phyloP scores from a whole-genome alignment of 257 asterid species.

The Ligustrum vulgare region DNA sequence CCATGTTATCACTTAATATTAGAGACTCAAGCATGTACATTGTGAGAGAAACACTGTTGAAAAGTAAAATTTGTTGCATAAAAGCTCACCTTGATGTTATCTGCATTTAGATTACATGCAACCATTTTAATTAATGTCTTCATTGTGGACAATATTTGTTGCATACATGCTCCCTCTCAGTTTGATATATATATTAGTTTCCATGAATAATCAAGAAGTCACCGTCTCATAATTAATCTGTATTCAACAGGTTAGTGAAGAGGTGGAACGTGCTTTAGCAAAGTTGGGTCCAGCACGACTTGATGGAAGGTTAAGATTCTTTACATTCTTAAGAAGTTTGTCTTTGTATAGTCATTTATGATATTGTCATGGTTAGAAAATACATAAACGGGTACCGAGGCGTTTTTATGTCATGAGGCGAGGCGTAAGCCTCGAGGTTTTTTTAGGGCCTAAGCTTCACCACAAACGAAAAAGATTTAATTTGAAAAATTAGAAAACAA shows the following conservation, averaged over 20 bases:
- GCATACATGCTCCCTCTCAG: neutral
- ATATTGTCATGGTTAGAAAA: neutral
- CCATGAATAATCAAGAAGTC: neutral
- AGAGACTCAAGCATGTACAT: neutral
- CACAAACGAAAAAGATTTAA: no score
- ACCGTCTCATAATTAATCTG: neutral
- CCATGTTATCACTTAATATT: neutral
- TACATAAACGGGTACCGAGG: no score
- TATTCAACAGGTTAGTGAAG: conserved; percentile 90
- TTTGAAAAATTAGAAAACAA: no score
- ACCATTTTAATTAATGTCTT: neutral
- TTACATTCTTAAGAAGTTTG: neutral
- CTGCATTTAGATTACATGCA: neutral
- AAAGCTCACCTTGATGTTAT: neutral
- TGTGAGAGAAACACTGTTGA: neutral
- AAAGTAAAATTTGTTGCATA: neutral
- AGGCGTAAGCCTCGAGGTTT: no score
- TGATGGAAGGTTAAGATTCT: conserved; percentile 63
- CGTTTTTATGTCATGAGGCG: no score
- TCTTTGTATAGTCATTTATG: neutral
- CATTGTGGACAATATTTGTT: neutral
- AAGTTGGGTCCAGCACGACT: conserved; percentile 85
- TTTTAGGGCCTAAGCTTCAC: no score
- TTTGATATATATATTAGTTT: neutral
- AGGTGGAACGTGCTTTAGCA: conserved; percentile 96